Conservation (phyloP, 2,329 filamentous ascomycete species). For the Neofusicoccum parvum region DNA sequence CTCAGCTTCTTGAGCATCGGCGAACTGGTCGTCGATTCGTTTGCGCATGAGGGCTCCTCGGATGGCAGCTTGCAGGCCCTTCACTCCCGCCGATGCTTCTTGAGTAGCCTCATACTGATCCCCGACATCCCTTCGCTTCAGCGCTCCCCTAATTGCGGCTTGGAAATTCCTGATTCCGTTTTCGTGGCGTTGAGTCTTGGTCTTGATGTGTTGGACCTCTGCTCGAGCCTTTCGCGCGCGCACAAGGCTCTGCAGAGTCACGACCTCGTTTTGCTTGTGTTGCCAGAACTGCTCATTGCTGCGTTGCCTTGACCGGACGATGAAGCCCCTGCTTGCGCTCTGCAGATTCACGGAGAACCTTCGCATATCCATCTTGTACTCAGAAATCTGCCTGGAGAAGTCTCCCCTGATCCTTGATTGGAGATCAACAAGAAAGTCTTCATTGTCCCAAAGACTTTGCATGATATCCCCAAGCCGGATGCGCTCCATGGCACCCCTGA, state of each 20-base stretch:
- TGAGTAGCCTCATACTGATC: conserved; percentile 55
- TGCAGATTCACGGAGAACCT: conserved; percentile 79
- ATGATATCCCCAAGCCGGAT: conserved; percentile 78
- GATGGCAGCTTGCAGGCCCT: conserved; percentile 56
- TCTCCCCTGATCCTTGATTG: conserved; percentile 88
- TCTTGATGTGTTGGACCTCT: conserved; percentile 51
- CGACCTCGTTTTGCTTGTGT: conserved; percentile 69
- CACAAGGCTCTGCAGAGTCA: conserved; percentile 80
- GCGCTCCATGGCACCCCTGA: conserved; percentile 77
- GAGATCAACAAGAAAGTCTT: conserved; percentile 75
- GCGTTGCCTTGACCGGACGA: conserved; percentile 66
- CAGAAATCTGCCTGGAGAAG: conserved; percentile 79
- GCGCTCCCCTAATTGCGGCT: conserved; percentile 56
- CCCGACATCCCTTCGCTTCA: conserved; percentile 45
- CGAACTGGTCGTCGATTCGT: conserved; percentile 47
- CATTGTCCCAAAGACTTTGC: conserved; percentile 86
- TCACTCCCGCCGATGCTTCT: conserved; percentile 62
- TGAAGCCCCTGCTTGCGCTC: conserved; percentile 73
- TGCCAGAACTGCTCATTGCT: conserved; percentile 69
- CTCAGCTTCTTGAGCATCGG: conserved; percentile 63
- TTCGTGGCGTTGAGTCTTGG: conserved; percentile 48
- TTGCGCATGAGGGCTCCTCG: conserved; percentile 68
- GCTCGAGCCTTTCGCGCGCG: conserved; percentile 62
- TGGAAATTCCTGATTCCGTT: conserved; percentile 55
- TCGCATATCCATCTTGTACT: conserved; percentile 81